Percentiles rank a stretch among this genome's conserved stretches.
Conservation (phyloP, 306 rosid species). For the Carpinus fangiana region DNA sequence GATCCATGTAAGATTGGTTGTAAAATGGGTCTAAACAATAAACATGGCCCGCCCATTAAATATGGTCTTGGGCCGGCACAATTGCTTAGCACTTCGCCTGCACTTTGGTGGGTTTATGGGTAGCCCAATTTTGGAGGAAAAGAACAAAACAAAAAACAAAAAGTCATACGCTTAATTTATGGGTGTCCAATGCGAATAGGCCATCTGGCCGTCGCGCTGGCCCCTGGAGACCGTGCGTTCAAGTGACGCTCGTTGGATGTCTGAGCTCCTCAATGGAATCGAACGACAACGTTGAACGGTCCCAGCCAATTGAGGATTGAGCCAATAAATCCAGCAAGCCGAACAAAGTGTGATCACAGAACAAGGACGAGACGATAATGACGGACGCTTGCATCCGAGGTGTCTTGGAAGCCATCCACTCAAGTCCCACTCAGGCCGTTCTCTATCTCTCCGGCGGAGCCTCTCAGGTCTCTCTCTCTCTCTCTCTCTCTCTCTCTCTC, state of each 20-base stretch:
- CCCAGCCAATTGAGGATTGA: not conserved
- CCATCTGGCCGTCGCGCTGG: not conserved
- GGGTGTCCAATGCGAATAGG: not conserved
- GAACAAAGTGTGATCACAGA: not conserved
- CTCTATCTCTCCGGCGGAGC: slow-evolving; percentile 81
- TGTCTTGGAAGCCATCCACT: slow-evolving; percentile 70
- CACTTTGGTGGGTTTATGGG: not conserved
- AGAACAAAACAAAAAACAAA: not conserved
- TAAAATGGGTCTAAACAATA: no score
- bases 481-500: slow-evolving; percentile 16
- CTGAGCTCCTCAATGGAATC: not conserved
- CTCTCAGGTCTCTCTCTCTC: slow-evolving; percentile 54
- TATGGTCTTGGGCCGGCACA: not conserved
- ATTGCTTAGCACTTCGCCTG: not conserved
- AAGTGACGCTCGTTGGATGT: not conserved
- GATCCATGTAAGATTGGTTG: no score
- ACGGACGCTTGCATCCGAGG: slow-evolving; percentile 48
- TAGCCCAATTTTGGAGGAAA: not conserved
- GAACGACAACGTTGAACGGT: not conserved
- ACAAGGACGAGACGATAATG: slow-evolving; percentile 31
- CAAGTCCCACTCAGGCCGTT: slow-evolving; percentile 63
- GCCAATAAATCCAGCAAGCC: not conserved
- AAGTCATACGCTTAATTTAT: no score
- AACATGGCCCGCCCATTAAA: not conserved
- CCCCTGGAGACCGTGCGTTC: not conserved